Percentiles rank a stretch among this genome's conserved stretches.
phyloP scores from a whole-genome alignment of 768 basidiomycete genomes.

The Hypholoma sublateritium region DNA sequence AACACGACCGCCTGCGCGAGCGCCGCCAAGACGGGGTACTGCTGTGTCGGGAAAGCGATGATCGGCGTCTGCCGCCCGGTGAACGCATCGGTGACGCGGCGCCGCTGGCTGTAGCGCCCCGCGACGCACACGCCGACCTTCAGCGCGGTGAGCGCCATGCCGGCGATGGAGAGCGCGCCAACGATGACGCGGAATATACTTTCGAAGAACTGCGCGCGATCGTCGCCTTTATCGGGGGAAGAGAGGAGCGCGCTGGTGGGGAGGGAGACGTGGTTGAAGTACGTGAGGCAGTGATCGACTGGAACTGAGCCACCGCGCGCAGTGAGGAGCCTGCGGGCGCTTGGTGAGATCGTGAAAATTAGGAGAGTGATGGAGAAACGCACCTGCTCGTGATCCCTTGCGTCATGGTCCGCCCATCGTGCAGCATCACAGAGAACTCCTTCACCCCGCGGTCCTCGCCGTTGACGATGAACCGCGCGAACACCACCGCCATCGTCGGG shows the following conservation, averaged over 20 bases:
- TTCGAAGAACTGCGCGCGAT: conserved; percentile 21
- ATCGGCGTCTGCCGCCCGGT: conserved; percentile 24
- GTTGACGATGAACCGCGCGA: conserved; percentile 36
- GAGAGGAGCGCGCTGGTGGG: conserved; percentile 30
- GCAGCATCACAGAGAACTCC: conserved; percentile 36
- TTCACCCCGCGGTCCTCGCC: conserved; percentile 34
- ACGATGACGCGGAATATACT: conserved; percentile 6
- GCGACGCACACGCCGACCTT: conserved; percentile 2
- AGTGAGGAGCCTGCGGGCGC: conserved; percentile 7
- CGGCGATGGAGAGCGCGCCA: conserved; percentile 3
- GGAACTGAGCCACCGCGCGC: conserved; percentile 28
- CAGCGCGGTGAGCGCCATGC: background rate
- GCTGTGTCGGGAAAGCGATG: conserved; percentile 40
- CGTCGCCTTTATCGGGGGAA: conserved; percentile 4
- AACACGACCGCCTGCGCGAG: conserved; percentile 35
- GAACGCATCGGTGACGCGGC: conserved; percentile 1
- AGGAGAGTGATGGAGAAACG: background rate
- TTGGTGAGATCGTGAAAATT: background rate
- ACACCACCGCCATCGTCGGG: conserved; percentile 38
- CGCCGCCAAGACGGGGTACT: conserved; percentile 34
- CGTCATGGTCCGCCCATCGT: conserved; percentile 37
- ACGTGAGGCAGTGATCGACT: conserved; percentile 32
- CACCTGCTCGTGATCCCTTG: conserved; percentile 30
- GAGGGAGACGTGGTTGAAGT: conserved; percentile 32
- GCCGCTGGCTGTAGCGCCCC: conserved; percentile 4